These are phyloP conservation scores for Leccinum rimulosum DNA, from an alignment of 768 basidiomycete genomes.

Conservation along the genomic window DNA sequence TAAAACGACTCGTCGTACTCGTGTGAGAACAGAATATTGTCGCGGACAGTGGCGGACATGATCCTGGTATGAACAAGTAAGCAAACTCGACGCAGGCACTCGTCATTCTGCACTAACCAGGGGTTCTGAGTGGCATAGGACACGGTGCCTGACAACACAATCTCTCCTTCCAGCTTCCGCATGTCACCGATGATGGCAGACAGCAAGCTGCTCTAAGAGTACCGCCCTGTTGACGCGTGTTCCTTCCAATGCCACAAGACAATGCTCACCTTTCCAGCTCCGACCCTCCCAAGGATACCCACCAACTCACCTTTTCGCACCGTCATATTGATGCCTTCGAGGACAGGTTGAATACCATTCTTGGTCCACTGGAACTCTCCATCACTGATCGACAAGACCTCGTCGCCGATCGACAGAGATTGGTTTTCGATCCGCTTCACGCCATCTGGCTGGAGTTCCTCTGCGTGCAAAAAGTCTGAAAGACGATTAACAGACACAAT, in stretches of 20 bases:
- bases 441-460: constrained; percentile 80
- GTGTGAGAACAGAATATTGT: constrained; percentile 92
- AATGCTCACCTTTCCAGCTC: constrained; percentile 73
- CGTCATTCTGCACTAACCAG: constrained; percentile 48
- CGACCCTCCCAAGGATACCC: constrained; percentile 85
- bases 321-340: constrained; percentile 74
- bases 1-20: constrained; percentile 86
- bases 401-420: constrained; percentile 54
- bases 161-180: constrained; percentile 69
- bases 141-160: constrained; percentile 64
- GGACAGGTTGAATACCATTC: constrained; percentile 49
- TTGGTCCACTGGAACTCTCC: constrained; percentile 85
- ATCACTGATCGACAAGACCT: constrained; percentile 65
- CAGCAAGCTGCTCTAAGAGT: constrained; percentile 60
- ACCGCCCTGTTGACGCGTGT: background rate
- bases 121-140: constrained; percentile 88
- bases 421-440: constrained; percentile 48
- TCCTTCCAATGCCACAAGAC: background rate
- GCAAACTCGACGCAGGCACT: background rate
- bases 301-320: constrained; percentile 83
- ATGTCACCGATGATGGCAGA: constrained; percentile 88
- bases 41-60: constrained; percentile 78
- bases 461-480: constrained; percentile 68
- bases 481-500: constrained; percentile 80
- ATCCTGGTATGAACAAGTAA: constrained; percentile 48